Evolutionary conservation across 73 alveolate genomes (phyloP).

Genomic region (Symbiodinium pilosum): DNA sequence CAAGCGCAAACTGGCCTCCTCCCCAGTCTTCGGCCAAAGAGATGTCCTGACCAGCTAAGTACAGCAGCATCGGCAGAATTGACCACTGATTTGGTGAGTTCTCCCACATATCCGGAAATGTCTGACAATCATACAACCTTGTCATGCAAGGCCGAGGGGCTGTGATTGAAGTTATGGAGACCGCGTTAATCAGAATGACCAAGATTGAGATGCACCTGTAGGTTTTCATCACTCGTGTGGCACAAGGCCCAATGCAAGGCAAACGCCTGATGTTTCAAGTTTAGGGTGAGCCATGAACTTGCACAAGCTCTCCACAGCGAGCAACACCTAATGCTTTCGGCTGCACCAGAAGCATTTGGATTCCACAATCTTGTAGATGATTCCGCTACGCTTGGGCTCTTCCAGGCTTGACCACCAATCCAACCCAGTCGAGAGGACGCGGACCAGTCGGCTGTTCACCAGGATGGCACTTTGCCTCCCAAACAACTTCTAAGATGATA

Average conservation of each 20-base stretch:
- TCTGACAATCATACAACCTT: too few species aligned
- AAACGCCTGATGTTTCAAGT: too few species aligned
- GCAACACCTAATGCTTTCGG: too few species aligned
- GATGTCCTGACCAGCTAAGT: background rate
- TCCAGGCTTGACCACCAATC: background rate
- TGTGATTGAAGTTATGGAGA: background rate
- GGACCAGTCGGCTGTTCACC: background rate
- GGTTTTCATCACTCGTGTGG: background rate
- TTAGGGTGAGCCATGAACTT: too few species aligned
- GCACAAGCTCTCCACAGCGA: too few species aligned
- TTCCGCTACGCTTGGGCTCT: slow-evolving; percentile 32
- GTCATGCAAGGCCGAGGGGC: background rate
- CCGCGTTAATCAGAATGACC: slow-evolving; percentile 15
- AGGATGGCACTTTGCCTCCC: background rate
- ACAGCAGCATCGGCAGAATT: too few species aligned
- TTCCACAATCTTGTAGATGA: background rate
- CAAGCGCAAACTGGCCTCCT: too few species aligned
- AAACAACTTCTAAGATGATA: too few species aligned
- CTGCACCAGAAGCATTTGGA: slow-evolving; percentile 26
- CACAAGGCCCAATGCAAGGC: too few species aligned
- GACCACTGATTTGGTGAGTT: too few species aligned
- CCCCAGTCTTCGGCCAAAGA: background rate
- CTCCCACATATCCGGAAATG: too few species aligned
- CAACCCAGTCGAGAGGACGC: background rate
- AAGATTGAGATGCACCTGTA: background rate